Conservation (phyloP, 2,329 filamentous ascomycete genomes). For the Epichloe typhina region DNA sequence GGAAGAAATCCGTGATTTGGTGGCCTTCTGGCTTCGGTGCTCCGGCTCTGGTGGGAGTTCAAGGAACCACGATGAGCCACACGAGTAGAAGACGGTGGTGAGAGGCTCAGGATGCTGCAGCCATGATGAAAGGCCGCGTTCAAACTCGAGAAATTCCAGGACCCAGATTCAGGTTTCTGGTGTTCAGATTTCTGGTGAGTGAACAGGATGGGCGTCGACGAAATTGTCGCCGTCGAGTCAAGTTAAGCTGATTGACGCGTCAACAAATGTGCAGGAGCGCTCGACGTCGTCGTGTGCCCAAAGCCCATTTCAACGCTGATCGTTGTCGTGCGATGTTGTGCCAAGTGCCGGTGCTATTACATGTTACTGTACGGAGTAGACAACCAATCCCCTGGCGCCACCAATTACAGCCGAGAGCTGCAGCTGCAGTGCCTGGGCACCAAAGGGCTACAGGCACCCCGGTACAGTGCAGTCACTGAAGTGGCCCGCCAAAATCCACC, state of each 20-base stretch:
- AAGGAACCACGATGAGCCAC: background rate
- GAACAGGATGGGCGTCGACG: background rate
- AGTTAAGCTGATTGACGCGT: background rate
- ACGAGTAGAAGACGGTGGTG: background rate
- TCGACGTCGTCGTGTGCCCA: background rate
- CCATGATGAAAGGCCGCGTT: background rate
- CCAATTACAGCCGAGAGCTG: no score
- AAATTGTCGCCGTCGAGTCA: background rate
- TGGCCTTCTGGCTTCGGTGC: background rate
- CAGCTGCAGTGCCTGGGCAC: no score
- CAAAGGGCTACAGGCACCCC: no score
- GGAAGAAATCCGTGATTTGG: background rate
- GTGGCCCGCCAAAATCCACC: no score
- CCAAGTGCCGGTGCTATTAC: no score
- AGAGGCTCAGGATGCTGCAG: background rate
- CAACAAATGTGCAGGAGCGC: background rate
- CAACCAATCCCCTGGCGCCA: no score
- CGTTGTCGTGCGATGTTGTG: no score
- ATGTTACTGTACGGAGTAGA: no score
- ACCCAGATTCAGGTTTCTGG: background rate
- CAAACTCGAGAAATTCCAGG: no score
- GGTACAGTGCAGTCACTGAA: no score
- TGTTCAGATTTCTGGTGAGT: background rate
- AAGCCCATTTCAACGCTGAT: no score
- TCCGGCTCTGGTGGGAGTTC: background rate